phyloP scores from a whole-genome alignment of 495 filamentous ascomycete genomes.

The Hyaloscypha variabilis region DNA sequence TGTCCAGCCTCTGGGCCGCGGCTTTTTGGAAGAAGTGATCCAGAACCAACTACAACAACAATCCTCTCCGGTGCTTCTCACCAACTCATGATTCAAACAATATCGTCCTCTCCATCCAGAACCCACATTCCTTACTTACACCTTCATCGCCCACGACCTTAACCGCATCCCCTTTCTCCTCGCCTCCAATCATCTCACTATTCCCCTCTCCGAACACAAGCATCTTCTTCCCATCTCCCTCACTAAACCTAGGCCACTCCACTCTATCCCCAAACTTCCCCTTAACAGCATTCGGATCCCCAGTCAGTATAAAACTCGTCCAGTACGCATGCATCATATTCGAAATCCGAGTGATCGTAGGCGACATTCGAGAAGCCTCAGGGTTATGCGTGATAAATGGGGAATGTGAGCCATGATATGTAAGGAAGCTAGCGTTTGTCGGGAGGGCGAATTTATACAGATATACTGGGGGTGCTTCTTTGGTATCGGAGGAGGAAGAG shows the following conservation, averaged over 20 bases:
- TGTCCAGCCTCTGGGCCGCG: too few relatives aligned
- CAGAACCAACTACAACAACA: too few relatives aligned
- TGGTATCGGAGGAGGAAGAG: constrained; percentile 9
- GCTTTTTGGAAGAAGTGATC: too few relatives aligned
- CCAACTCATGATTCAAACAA: constrained; percentile 17
- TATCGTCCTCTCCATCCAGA: constrained; percentile 51
- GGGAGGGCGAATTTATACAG: constrained; percentile 62
- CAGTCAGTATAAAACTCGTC: constrained; percentile 55
- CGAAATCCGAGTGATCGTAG: constrained; percentile 49
- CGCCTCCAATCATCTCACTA: constrained; percentile 54
- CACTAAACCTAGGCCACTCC: constrained; percentile 24
- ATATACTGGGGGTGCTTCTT: constrained; percentile 45
- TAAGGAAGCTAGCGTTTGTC: constrained; percentile 46
- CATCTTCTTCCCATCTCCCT: constrained; percentile 35
- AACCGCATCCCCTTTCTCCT: constrained; percentile 43
- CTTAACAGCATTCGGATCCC: constrained; percentile 50
- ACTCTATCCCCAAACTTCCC: constrained; percentile 14
- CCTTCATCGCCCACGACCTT: constrained; percentile 46
- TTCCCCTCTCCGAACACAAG: constrained; percentile 63
- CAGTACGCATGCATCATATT: constrained; percentile 58
- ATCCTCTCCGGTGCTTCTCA: too few relatives aligned
- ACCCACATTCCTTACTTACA: constrained; percentile 52
- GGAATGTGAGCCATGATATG: constrained; percentile 64
- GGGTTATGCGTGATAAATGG: constrained; percentile 57
- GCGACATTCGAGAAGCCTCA: constrained; percentile 39